These are phyloP conservation scores for Aureobasidium pullulans DNA, from an alignment of 2,329 filamentous ascomycete genomes.

Conservation along the genomic window DNA sequence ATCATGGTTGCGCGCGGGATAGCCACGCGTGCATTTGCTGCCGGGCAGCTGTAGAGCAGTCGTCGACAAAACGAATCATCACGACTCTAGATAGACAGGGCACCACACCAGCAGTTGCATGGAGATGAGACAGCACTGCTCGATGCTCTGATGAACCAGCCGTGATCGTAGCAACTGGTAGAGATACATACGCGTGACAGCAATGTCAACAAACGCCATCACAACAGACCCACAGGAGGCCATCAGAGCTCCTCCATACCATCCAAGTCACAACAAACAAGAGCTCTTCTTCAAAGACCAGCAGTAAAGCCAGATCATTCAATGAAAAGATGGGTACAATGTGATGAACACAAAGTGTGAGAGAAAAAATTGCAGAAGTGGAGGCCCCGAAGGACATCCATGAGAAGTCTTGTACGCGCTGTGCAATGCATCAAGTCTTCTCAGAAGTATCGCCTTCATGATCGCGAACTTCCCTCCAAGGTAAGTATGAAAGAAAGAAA, in stretches of 20 bases:
- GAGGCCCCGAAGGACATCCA: conserved; percentile 12
- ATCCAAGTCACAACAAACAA: background rate
- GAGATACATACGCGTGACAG: no score
- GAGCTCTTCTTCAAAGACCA: conserved; percentile 9
- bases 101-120: no score
- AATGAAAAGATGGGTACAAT: conserved; percentile 7
- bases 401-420: conserved; percentile 8
- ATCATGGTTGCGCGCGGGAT: background rate
- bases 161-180: no score
- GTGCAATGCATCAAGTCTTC: conserved; percentile 13
- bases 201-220: no score
- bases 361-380: conserved; percentile 5
- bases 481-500: conserved; percentile 4
- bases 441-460: background rate
- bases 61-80: background rate
- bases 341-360: background rate
- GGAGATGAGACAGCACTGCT: no score
- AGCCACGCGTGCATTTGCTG: no score
- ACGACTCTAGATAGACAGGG: background rate
- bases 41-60: no score
- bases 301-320: background rate
- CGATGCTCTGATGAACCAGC: no score
- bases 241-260: no score
- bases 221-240: no score
- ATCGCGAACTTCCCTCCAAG: background rate